Evolutionary conservation across 1,139 yeast species (phyloP), one percentile per base, ranked within the genome.

Genomic region (Blastobotrys apis): DNA sequence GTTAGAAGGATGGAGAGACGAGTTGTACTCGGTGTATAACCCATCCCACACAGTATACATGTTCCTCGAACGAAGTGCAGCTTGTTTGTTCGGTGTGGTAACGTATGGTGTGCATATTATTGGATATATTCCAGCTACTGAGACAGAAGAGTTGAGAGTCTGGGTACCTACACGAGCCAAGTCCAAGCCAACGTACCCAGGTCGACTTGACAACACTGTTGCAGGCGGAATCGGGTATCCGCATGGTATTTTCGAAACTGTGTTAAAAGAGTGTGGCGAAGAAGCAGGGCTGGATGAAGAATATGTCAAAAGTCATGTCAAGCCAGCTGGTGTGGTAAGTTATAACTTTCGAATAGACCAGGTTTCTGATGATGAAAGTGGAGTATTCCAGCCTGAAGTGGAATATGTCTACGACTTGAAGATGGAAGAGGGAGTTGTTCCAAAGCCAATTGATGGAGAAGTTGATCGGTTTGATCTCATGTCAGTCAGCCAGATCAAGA

Each of bases 221-320:
- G 98, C 96, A 0, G 98, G 98, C 1, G 98, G 98, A 0, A 61
- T 92, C 17, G 96, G 95, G 0, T 73, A 81, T 59, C 96, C 95
- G 0, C 70, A 78, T 53, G 88, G 92, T 0, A 67, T 82, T 2
- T 68, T 71, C 59, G 95, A 86, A 40, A 90, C 97, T 0, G 79
- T 81, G 2, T 55, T 85, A 17, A 92, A 92, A 60, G 98, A 92
- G 60, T 81, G 95, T 55, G 73, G 70, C 50, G 98, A 92, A 58
- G 98, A 92, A 59, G 98, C 96, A 0, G 95, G 95, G 0, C 65
- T 92, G n/a, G 53, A 60, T 0, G 70, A 69, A 34, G 71, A 67
- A 0, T 76, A 77, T 52, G 81, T 86, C 0, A 59, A 62, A 42
- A 37, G 57, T 2, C 66, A 74, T 43, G 58, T 78, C 15, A 67